phyloP scores from a whole-genome alignment of 2,329 filamentous ascomycete genomes.

The Ceratocystis smalleyi region DNA sequence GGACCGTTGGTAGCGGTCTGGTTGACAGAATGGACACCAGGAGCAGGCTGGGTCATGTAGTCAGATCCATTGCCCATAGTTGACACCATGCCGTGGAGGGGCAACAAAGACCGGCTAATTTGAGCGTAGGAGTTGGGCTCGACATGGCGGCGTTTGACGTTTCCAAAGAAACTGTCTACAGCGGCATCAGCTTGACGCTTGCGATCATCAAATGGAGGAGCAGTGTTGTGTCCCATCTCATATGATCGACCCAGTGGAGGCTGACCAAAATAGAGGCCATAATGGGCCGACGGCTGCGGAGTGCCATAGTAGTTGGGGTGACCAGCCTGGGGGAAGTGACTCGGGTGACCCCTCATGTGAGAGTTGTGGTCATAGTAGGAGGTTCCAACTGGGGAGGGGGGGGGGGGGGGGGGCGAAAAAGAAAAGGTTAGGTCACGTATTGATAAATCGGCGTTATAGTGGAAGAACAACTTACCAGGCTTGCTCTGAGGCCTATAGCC shows the following conservation, averaged over 20 bases:
- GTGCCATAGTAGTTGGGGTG: conserved; percentile 42
- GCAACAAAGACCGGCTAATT: conserved; percentile 75
- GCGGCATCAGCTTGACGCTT: conserved; percentile 69
- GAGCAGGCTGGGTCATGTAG: conserved; percentile 34
- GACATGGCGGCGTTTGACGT: conserved; percentile 79
- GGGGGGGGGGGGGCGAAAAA: not conserved
- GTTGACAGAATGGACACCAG: conserved; percentile 31
- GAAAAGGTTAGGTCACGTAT: conserved; percentile 15
- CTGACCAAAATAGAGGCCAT: conserved; percentile 68
- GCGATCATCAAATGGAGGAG: conserved; percentile 45
- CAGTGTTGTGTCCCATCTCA: conserved; percentile 19
- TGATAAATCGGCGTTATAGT: conserved; percentile 21
- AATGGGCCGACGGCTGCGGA: conserved; percentile 38
- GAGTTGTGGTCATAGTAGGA: conserved; percentile 51
- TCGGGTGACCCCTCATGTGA: conserved; percentile 43
- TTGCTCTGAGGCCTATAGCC: conserved; percentile 38
- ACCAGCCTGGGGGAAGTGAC: conserved; percentile 42
- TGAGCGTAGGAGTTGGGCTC: conserved; percentile 81
- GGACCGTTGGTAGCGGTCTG: conserved; percentile 41
- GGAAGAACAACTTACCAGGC: conserved; percentile 34
- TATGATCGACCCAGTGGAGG: conserved; percentile 33
- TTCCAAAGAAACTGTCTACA: conserved; percentile 85
- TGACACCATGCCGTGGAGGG: conserved; percentile 56
- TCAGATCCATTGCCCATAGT: conserved; percentile 41
- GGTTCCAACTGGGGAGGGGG: conserved; percentile 24